Conservation (phyloP, 2,329 filamentous ascomycete genomes). For the Trichophyton benhamiae region DNA sequence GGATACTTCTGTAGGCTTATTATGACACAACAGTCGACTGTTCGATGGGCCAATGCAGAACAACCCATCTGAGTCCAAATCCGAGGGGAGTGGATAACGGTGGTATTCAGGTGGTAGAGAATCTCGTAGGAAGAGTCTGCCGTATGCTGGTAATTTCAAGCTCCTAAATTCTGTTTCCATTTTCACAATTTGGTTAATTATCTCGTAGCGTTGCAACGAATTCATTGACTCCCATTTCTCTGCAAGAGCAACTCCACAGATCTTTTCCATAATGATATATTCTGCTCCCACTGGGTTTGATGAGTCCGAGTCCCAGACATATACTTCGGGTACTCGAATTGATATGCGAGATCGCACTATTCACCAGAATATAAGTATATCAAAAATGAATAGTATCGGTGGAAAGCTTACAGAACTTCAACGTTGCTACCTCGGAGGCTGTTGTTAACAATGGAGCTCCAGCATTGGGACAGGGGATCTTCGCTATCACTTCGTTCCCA, state of each 20-base stretch:
- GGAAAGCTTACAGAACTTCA: not conserved
- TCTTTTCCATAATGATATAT: slow-evolving; percentile 18
- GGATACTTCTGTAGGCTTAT: slow-evolving; percentile 16
- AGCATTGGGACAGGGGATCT: slow-evolving; percentile 14
- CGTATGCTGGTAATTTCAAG: not conserved
- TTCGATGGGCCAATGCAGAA: slow-evolving; percentile 30
- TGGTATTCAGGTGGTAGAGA: not conserved
- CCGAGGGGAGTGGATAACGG: no score
- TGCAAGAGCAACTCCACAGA: slow-evolving; percentile 12
- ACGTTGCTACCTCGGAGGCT: slow-evolving; percentile 18
- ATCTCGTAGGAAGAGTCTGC: no score
- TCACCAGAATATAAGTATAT: not conserved
- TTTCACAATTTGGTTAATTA: slow-evolving; percentile 15
- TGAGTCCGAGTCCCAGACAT: slow-evolving; percentile 13
- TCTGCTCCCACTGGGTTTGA: slow-evolving; percentile 15
- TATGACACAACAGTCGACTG: slow-evolving; percentile 22
- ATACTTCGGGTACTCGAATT: slow-evolving; percentile 15
- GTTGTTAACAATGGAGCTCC: slow-evolving; percentile 12
- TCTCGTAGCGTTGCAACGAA: slow-evolving; percentile 12
- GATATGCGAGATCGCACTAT: not conserved
- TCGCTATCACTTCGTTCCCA: slow-evolving; percentile 10
- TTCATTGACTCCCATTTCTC: slow-evolving; percentile 15
- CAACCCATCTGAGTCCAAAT: slow-evolving; percentile 11
- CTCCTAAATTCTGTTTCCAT: slow-evolving; percentile 14
- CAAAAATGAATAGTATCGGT: not conserved